A percentile compares a stretch with the other conserved stretches of the same genome.
These are phyloP conservation scores for Hypoxylon sp. DNA, from an alignment of 2,329 filamentous ascomycete genomes.

Conservation along the genomic window DNA sequence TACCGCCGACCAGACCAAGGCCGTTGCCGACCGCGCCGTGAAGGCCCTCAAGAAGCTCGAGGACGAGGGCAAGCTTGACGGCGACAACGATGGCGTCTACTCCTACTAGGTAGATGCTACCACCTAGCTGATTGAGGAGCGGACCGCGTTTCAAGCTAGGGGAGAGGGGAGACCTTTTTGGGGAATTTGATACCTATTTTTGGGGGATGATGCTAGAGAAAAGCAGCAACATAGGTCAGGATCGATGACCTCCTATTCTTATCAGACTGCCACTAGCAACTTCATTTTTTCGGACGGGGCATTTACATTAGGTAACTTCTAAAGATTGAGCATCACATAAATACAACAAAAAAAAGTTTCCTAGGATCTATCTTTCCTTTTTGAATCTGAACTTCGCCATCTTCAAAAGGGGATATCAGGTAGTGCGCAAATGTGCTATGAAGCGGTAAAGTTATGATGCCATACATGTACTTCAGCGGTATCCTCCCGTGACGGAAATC, in stretches of 20 bases:
- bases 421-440: background rate
- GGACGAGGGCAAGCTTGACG: conserved; percentile 40
- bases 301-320: background rate
- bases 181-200: background rate
- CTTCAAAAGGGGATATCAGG: background rate
- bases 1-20: conserved; percentile 39
- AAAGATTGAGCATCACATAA: background rate
- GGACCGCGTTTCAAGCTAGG: background rate
- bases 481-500: background rate
- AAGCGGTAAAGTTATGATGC: background rate
- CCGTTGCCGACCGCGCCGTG: conserved; percentile 30
- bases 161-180: background rate
- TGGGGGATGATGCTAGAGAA: background rate
- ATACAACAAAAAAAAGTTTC: background rate
- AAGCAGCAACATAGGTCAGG: background rate
- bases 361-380: background rate
- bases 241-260: background rate
- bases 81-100: conserved; percentile 23
- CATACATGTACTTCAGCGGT: background rate
- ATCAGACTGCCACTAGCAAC: background rate
- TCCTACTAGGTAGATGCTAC: conserved; percentile 17
- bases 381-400: background rate
- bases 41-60: conserved; percentile 44
- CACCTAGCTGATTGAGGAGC: background rate
- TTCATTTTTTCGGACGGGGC: background rate